These are phyloP conservation scores for Trichoderma sp. DNA, from an alignment of 2,329 filamentous ascomycete genomes.

Conservation along the genomic window DNA sequence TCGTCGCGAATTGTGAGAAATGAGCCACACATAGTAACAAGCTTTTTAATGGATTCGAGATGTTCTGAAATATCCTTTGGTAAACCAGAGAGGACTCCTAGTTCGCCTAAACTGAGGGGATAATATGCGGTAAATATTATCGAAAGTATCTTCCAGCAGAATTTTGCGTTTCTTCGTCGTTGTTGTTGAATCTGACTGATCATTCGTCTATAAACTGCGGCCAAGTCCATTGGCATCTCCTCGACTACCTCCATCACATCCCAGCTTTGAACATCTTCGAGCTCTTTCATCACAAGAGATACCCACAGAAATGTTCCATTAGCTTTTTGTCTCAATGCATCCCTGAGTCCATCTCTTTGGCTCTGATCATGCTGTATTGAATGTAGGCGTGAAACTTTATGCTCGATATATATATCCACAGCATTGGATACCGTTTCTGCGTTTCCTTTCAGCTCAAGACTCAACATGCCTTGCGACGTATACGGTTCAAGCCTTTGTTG, in stretches of 20 bases:
- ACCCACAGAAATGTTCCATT: background rate
- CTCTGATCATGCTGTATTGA: background rate
- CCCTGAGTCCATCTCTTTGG: background rate
- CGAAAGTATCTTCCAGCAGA: background rate
- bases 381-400: background rate
- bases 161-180: background rate
- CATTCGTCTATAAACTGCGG: background rate
- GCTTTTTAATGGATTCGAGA: background rate
- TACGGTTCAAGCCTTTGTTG: too few species aligned
- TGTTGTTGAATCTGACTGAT: background rate
- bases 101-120: background rate
- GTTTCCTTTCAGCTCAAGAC: background rate
- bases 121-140: background rate
- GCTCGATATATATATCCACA: background rate
- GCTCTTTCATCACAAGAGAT: background rate
- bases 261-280: background rate
- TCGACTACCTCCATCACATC: background rate
- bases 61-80: background rate
- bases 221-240: background rate
- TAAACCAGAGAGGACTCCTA: background rate
- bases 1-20: conserved; percentile 32
- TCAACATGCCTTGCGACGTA: too few species aligned
- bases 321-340: background rate
- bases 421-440: background rate
- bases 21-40: conserved; percentile 35